These are phyloP conservation scores for Colletotrichum tamarilloi DNA, from an alignment of 2,329 filamentous ascomycete species.

Conservation along the genomic window DNA sequence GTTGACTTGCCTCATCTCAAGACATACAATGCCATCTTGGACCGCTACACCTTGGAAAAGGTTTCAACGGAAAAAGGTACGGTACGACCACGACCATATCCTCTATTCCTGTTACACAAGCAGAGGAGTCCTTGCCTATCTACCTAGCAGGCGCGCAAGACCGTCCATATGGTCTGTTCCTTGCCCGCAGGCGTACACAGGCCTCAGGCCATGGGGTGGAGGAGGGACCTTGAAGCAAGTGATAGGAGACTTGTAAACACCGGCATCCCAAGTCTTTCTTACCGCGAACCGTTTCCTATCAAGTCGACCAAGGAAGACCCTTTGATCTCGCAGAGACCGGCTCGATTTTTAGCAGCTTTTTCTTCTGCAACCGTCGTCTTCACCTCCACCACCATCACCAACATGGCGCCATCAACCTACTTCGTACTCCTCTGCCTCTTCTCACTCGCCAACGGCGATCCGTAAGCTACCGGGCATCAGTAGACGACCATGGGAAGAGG, in stretches of 20 bases:
- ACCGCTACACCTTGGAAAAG: neutral
- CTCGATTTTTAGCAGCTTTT: neutral
- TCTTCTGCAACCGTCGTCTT: neutral
- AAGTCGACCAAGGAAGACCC: neutral
- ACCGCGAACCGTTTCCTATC: neutral
- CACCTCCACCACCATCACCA: neutral
- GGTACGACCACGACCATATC: neutral
- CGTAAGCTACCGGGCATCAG: neutral
- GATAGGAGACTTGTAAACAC: neutral
- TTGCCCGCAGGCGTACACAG: neutral
- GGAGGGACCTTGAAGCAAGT: neutral
- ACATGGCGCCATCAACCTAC: neutral
- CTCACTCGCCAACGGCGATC: neutral
- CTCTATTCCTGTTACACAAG: neutral
- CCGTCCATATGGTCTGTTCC: slow-evolving; percentile 2
- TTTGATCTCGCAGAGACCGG: neutral
- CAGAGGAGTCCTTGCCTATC: neutral
- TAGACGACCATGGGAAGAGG: neutral
- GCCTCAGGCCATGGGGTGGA: neutral
- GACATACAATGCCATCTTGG: slow-evolving; percentile 3
- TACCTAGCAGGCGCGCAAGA: neutral
- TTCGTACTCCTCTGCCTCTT: neutral
- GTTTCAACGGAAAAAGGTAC: neutral
- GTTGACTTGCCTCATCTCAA: slow-evolving; percentile 17
- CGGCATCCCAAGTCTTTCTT: neutral